Evolutionary conservation across 257 asterid genomes (phyloP).

Genomic region (Scutellaria barbata): DNA sequence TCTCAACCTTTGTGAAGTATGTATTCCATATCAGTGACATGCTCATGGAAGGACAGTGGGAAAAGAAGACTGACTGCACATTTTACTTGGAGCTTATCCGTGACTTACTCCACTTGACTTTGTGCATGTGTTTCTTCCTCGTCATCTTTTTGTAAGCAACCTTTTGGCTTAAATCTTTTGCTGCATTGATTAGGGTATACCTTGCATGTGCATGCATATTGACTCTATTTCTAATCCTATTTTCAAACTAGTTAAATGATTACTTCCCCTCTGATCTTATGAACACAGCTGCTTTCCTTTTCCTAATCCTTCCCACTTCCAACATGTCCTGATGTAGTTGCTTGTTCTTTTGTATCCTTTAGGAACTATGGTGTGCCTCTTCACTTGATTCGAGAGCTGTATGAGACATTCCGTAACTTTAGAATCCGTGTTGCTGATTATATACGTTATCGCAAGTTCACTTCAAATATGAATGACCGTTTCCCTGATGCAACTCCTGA

Average conservation of each 20-base stretch:
- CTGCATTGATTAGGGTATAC: constrained; percentile 5
- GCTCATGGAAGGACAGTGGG: constrained; percentile 99
- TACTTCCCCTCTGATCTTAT: constrained; percentile 9
- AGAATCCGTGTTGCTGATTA: constrained; percentile 85
- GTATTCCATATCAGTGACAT: constrained; percentile 79
- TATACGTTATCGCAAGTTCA: constrained; percentile 83
- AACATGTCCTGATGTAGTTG: constrained; percentile 2
- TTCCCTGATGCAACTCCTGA: constrained; percentile 93
- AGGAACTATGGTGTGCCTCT: constrained; percentile 94
- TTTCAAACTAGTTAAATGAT: neutral
- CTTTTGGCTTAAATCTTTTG: constrained; percentile 1
- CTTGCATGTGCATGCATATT: neutral
- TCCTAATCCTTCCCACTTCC: neutral
- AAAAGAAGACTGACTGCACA: constrained; percentile 84
- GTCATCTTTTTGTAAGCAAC: constrained; percentile 81
- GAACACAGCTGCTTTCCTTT: neutral
- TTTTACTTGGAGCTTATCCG: constrained; percentile 87
- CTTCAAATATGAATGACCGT: constrained; percentile 94
- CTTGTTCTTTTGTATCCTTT: constrained; percentile 26
- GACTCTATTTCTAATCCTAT: constrained; percentile 4
- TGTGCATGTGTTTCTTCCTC: constrained; percentile 92
- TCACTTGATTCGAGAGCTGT: constrained; percentile 90
- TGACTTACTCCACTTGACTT: constrained; percentile 85
- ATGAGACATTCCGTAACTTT: constrained; percentile 92
- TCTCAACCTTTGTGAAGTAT: constrained; percentile 80